Conservation (phyloP, 192 early-diverging fungal genomes). For the Spizellomyces sp. region DNA sequence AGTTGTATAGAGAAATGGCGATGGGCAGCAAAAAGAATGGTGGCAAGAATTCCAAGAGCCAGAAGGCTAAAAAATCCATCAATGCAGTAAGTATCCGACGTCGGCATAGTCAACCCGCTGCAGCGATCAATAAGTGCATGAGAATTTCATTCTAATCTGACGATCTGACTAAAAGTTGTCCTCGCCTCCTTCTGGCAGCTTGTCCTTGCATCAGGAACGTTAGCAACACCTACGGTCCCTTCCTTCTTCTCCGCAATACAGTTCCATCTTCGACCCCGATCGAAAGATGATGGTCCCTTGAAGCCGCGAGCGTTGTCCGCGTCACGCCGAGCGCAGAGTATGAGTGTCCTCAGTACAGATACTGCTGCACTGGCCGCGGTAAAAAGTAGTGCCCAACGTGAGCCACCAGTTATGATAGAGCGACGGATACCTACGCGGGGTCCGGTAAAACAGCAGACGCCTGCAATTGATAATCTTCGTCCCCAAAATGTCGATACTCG, state of each 20-base stretch:
- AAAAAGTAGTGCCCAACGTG: background rate
- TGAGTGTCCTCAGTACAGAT: constrained; percentile 20
- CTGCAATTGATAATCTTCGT: background rate
- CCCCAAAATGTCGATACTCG: background rate
- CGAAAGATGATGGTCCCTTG: background rate
- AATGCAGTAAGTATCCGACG: constrained; percentile 27
- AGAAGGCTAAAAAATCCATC: constrained; percentile 35
- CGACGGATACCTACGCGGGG: background rate
- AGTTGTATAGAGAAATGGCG: background rate
- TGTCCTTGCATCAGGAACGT: constrained; percentile 32
- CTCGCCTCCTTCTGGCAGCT: constrained; percentile 16
- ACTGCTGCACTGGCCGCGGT: background rate
- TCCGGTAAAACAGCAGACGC: background rate
- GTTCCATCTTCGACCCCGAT: constrained; percentile 21
- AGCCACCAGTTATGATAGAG: background rate
- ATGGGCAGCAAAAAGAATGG: constrained; percentile 13
- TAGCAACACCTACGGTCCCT: constrained; percentile 31
- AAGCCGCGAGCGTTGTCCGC: background rate
- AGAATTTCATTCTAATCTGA: background rate
- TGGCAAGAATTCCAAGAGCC: constrained; percentile 6
- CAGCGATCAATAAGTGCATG: too few relatives aligned
- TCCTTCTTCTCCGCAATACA: constrained; percentile 32
- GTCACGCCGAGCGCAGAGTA: constrained; percentile 26
- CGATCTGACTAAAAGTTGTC: background rate
- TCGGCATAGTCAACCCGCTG: too few relatives aligned